Evolutionary conservation across 192 early-diverging fungal genomes (phyloP).

Genomic region (Nowakowskiella sp.): DNA sequence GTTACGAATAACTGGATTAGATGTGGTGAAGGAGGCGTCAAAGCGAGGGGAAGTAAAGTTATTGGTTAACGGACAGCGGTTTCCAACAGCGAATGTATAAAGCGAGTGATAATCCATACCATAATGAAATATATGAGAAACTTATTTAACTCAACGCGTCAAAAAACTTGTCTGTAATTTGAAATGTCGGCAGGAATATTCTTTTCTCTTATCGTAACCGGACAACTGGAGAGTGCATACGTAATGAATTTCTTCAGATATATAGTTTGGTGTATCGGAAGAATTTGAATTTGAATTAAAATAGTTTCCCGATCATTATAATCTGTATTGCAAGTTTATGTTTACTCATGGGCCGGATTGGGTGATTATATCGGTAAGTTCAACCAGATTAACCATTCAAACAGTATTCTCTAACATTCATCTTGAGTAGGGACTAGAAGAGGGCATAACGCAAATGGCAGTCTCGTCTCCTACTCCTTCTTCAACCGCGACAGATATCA

Average conservation of each 20-base stretch:
- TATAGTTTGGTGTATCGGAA: too few species aligned
- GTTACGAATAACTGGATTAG: too few species aligned
- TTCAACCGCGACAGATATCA: constrained; percentile 13
- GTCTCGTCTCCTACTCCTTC: constrained; percentile 11
- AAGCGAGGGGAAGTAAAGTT: too few species aligned
- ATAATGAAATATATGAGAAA: too few species aligned
- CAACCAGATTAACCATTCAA: not conserved
- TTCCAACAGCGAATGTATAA: too few species aligned
- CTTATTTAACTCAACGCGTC: too few species aligned
- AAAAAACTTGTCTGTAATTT: too few species aligned
- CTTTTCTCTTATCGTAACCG: constrained; percentile 42
- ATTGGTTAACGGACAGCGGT: too few species aligned
- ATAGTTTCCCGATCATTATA: constrained; percentile 45
- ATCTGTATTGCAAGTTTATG: constrained; percentile 55
- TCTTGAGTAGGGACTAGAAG: constrained; percentile 39
- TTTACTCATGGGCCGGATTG: constrained; percentile 51
- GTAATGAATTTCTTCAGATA: too few species aligned
- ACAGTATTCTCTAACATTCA: not conserved
- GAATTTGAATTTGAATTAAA: too few species aligned
- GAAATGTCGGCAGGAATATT: constrained; percentile 19
- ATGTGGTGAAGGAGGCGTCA: too few species aligned
- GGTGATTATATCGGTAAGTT: constrained; percentile 32
- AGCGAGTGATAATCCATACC: too few species aligned
- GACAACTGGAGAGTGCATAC: constrained; percentile 51
- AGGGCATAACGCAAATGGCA: constrained; percentile 49